Conservation (phyloP, 2,329 filamentous ascomycete genomes). For the Cryphonectria parasitica region DNA sequence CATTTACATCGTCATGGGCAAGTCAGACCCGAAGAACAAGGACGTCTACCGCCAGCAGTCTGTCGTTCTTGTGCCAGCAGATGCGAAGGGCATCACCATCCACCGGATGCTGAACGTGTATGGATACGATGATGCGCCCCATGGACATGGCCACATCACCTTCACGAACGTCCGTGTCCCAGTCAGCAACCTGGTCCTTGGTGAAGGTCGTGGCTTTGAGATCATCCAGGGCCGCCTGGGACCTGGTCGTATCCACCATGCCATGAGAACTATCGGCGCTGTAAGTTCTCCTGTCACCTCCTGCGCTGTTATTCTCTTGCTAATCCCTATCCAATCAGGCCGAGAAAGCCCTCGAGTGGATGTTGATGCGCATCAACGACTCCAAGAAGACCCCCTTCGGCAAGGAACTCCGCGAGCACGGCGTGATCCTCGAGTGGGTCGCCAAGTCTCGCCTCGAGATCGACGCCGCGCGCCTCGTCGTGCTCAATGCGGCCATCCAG, state of each 20-base stretch:
- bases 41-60: slow-evolving; percentile 90
- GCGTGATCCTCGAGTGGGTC: slow-evolving; percentile 93
- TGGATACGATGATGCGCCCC: slow-evolving; percentile 97
- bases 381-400: slow-evolving; percentile 88
- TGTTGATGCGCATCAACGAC: slow-evolving; percentile 94
- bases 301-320: neutral
- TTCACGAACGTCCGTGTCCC: slow-evolving; percentile 93
- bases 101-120: slow-evolving; percentile 93
- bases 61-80: slow-evolving; percentile 83
- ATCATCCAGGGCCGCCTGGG: slow-evolving; percentile 97
- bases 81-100: slow-evolving; percentile 84
- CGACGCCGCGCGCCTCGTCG: slow-evolving; percentile 84
- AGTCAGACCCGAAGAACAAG: slow-evolving; percentile 75
- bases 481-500: slow-evolving; percentile 92
- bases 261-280: slow-evolving; percentile 92
- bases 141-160: slow-evolving; percentile 90
- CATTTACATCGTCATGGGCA: slow-evolving; percentile 96
- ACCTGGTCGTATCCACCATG: slow-evolving; percentile 95
- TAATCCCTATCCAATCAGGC: slow-evolving; percentile 49
- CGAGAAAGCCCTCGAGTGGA: slow-evolving; percentile 90
- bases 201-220: slow-evolving; percentile 93
- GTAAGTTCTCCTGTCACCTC: slow-evolving; percentile 46
- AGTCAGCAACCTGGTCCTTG: slow-evolving; percentile 80
- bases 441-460: slow-evolving; percentile 92
- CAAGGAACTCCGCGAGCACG: slow-evolving; percentile 83